phyloP scores from a whole-genome alignment of 1,139 yeast species.

The Saccharomyces hybrid region DNA sequence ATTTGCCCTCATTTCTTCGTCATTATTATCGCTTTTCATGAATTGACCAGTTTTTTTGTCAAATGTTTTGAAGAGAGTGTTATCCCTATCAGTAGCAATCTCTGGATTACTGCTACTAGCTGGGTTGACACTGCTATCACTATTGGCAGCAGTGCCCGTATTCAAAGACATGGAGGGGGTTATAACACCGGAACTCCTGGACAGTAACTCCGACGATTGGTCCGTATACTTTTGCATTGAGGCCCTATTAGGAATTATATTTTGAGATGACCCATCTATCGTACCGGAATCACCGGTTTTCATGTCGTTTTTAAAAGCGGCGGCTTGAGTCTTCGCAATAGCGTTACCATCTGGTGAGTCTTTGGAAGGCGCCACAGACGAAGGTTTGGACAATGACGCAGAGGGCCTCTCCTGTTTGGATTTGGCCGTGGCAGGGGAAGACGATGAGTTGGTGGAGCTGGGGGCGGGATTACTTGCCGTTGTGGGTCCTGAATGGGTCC shows the following conservation, averaged over 20 bases:
- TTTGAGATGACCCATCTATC: neutral
- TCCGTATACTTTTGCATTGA: neutral
- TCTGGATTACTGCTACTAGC: neutral
- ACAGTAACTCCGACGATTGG: neutral
- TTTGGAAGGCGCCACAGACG: neutral
- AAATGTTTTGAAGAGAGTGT: constrained; percentile 26
- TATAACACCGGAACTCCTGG: neutral
- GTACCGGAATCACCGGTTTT: neutral
- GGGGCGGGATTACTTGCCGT: constrained; percentile 4
- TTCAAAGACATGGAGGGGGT: neutral
- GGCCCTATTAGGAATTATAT: neutral
- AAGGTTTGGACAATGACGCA: neutral
- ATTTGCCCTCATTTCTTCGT: neutral
- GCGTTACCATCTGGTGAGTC: neutral
- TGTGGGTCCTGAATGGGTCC: constrained; percentile 14
- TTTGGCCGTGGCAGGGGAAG: constrained; percentile 5
- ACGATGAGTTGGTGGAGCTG: constrained; percentile 5
- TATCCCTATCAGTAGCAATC: neutral
- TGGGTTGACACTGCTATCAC: neutral
- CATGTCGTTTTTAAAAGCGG: neutral
- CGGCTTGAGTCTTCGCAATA: neutral
- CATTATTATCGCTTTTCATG: constrained; percentile 6
- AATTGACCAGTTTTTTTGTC: constrained; percentile 30
- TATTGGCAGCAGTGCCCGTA: neutral
- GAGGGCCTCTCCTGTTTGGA: neutral